These are phyloP conservation scores for Aspergillus tubingensis DNA, from an alignment of 2,329 filamentous ascomycete genomes.

Conservation along the genomic window DNA sequence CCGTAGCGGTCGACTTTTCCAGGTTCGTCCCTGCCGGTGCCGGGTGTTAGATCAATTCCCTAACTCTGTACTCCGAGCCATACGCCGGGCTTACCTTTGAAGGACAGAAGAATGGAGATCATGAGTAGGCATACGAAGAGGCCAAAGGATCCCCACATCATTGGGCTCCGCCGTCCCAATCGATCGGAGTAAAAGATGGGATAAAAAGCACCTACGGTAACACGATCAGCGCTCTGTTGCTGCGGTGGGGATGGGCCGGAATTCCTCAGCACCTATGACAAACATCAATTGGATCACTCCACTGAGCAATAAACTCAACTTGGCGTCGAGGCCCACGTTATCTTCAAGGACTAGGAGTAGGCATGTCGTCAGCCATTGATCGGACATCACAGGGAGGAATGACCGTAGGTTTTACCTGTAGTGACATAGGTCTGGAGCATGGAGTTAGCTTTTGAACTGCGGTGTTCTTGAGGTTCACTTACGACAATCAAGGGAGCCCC, in stretches of 20 bases:
- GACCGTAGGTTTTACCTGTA: conserved; percentile 20
- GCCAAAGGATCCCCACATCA: conserved; percentile 40
- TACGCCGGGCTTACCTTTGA: conserved; percentile 34
- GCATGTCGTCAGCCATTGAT: not conserved
- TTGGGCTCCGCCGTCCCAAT: conserved; percentile 41
- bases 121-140: conserved; percentile 46
- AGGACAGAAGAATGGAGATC: conserved; percentile 46
- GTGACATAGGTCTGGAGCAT: conserved; percentile 28
- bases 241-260: not conserved
- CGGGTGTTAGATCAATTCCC: not conserved
- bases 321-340: conserved; percentile 50
- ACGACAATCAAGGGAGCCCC: conserved; percentile 53
- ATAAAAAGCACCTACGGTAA: conserved; percentile 39
- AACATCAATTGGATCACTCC: conserved; percentile 43
- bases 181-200: conserved; percentile 51
- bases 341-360: conserved; percentile 40
- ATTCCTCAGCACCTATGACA: conserved; percentile 25
- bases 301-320: conserved; percentile 50
- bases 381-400: not conserved
- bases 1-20: conserved; percentile 46
- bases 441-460: not conserved
- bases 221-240: conserved; percentile 3
- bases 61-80: not conserved
- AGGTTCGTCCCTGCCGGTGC: conserved; percentile 27
- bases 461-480: conserved; percentile 19